Evolutionary conservation across 2,329 filamentous ascomycete genomes (phyloP), one percentile per base, ranked within the genome.

Genomic region (Teratosphaeria viscida): DNA sequence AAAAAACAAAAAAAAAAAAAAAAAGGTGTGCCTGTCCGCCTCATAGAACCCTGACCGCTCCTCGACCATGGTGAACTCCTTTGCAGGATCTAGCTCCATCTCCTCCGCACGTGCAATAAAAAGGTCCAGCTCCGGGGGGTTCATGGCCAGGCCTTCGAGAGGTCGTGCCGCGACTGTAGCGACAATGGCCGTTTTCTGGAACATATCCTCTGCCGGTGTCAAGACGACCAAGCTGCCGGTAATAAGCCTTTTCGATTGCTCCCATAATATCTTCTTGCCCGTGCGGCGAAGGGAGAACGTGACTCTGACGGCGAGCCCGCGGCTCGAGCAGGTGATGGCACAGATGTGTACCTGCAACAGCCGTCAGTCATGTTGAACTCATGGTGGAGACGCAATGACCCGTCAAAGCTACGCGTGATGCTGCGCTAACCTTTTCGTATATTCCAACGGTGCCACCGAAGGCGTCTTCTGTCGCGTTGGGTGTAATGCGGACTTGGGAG

Each of bases 51-150:
- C 86, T 0, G 74, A 73, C 2, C 85, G 81, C 1, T 87, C 81
- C 68, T 96, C 90, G 0, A 96, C 75, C 89, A 96, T 95, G 11
- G 92, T 73, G 71, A 85, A 86, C 65, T 88, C 84, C 37, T 81
- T 72, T 16, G 81, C 79, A 0, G 90, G 85, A 66, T 96, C 87
- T 55, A 95, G 77, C 23, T 83, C 77, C 0, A 85, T 76, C 27
- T 91, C 82, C 2, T 82, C 75, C 0, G 78, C 67, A 7, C 80
- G 73, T 0, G 82, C 81, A 76, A 90, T 92, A 67, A 87, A 86
- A 0, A 96, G 76, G 64, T 96, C 90, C 16, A 96, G 81, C 37
- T 86, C 81, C 0, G 89, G 87, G 0, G 88, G 86, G 52, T 84
- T 82, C 35, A 83, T 78, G 47, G 87, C 80, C 0, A 95, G 74